These are phyloP conservation scores for Crepidotus variabilis DNA, from an alignment of 768 basidiomycete species.

Conservation along the genomic window DNA sequence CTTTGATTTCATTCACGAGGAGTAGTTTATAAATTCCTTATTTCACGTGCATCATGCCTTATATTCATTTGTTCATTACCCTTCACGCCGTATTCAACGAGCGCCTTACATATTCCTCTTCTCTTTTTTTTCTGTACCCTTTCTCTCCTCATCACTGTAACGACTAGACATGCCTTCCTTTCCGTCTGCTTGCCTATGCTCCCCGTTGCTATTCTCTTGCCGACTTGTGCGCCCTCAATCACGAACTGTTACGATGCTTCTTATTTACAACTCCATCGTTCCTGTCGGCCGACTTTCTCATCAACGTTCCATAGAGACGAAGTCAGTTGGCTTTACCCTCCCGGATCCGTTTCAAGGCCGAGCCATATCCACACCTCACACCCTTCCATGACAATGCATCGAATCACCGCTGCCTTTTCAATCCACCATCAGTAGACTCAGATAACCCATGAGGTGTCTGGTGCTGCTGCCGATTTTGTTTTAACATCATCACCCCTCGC, in stretches of 20 bases:
- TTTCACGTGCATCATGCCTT: conserved; percentile 3
- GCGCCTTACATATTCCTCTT: conserved; percentile 19
- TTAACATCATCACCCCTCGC: too few relatives aligned
- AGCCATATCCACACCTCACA: not conserved
- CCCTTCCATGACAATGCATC: not conserved
- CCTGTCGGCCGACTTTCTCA: not conserved
- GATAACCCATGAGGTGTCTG: too few relatives aligned
- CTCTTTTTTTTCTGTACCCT: conserved; percentile 3
- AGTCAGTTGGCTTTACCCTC: not conserved
- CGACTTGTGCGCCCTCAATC: not conserved
- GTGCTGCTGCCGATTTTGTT: too few relatives aligned
- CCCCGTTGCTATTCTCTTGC: conserved; percentile 22
- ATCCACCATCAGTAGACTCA: not conserved
- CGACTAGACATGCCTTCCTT: conserved; percentile 66
- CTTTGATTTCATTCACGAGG: conserved; percentile 4
- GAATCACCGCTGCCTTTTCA: not conserved
- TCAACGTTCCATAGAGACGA: not conserved
- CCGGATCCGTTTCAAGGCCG: not conserved
- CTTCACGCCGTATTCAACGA: conserved; percentile 18
- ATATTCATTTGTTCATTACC: conserved; percentile 14
- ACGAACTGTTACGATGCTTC: conserved; percentile 3
- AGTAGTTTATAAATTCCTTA: not conserved
- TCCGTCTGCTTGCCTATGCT: conserved; percentile 26
- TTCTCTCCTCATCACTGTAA: conserved; percentile 39
- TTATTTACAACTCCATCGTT: not conserved